Percentiles rank a stretch among this genome's conserved stretches.
Conservation (phyloP, 2,329 filamentous ascomycete species). For the Aspergillus floridensis region DNA sequence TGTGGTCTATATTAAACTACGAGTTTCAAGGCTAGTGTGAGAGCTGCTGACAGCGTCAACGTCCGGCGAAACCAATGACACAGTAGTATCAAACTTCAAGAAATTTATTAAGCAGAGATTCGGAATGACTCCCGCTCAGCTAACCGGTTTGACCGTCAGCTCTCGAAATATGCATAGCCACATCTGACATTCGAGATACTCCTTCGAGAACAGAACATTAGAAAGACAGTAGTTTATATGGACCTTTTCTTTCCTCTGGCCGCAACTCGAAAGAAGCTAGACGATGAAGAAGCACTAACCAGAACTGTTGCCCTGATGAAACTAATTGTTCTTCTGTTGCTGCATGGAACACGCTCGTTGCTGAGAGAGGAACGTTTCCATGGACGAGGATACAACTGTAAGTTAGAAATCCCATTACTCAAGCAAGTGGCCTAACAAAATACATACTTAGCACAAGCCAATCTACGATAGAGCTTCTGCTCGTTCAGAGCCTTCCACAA, state of each 20-base stretch:
- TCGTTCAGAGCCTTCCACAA: background rate
- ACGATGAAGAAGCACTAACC: background rate
- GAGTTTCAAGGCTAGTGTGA: background rate
- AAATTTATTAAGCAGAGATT: background rate
- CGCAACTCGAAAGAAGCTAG: background rate
- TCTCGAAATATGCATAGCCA: conserved; percentile 19
- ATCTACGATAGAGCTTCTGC: background rate
- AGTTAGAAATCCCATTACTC: background rate
- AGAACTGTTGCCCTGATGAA: background rate
- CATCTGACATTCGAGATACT: conserved; percentile 16
- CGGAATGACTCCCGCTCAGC: conserved; percentile 8
- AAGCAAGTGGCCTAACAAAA: background rate
- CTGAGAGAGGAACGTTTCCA: background rate
- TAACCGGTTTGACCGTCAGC: conserved; percentile 13
- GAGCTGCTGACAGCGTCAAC: background rate
- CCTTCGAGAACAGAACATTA: conserved; percentile 1
- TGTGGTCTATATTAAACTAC: background rate
- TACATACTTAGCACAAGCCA: background rate
- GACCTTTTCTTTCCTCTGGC: conserved; percentile 1
- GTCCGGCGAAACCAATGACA: background rate
- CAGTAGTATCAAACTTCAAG: conserved; percentile 2
- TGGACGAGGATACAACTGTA: background rate
- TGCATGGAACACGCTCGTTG: background rate
- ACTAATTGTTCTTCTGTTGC: background rate
- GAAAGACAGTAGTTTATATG: background rate